phyloP scores from a whole-genome alignment of 2,329 filamentous ascomycete species.

The Fusarium duplospermum region DNA sequence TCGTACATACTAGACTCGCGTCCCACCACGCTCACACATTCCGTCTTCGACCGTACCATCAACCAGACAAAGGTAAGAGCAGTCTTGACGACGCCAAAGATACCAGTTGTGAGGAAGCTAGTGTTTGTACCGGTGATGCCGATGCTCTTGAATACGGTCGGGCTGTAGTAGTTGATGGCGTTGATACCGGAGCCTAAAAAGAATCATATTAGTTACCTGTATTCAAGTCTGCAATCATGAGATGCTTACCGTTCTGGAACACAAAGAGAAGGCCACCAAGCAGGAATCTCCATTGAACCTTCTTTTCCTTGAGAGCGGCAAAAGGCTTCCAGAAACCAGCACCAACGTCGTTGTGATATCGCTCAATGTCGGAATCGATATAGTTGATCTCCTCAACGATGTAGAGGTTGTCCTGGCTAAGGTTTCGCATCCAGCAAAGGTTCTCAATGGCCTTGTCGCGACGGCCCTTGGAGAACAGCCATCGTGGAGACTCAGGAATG shows the following conservation, averaged over 20 bases:
- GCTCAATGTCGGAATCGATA: slow-evolving; percentile 77
- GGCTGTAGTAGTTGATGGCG: slow-evolving; percentile 79
- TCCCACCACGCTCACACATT: too few relatives aligned
- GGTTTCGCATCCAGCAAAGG: slow-evolving; percentile 74
- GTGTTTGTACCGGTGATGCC: slow-evolving; percentile 59
- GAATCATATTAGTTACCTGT: slow-evolving; percentile 11
- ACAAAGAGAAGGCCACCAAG: slow-evolving; percentile 80
- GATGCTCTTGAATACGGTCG: slow-evolving; percentile 57
- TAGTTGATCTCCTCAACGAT: slow-evolving; percentile 78
- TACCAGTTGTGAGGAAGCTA: slow-evolving; percentile 72
- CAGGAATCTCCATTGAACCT: slow-evolving; percentile 77
- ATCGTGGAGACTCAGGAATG: slow-evolving; percentile 75
- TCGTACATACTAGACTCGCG: too few relatives aligned
- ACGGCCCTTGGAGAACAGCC: slow-evolving; percentile 73
- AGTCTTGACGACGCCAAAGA: slow-evolving; percentile 83
- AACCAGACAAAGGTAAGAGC: slow-evolving; percentile 76
- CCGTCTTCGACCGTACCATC: too few relatives aligned
- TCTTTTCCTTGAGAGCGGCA: slow-evolving; percentile 63
- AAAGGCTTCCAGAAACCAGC: slow-evolving; percentile 82
- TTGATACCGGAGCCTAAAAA: slow-evolving; percentile 72
- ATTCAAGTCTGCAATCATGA: slow-evolving; percentile 39
- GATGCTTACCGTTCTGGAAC: slow-evolving; percentile 74
- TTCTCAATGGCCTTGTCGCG: slow-evolving; percentile 68
- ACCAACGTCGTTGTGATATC: slow-evolving; percentile 72
- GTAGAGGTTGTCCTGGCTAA: slow-evolving; percentile 68